Base-by-base conservation (phyloP, 306 rosid species). In the Castanea mollissima region DNA sequence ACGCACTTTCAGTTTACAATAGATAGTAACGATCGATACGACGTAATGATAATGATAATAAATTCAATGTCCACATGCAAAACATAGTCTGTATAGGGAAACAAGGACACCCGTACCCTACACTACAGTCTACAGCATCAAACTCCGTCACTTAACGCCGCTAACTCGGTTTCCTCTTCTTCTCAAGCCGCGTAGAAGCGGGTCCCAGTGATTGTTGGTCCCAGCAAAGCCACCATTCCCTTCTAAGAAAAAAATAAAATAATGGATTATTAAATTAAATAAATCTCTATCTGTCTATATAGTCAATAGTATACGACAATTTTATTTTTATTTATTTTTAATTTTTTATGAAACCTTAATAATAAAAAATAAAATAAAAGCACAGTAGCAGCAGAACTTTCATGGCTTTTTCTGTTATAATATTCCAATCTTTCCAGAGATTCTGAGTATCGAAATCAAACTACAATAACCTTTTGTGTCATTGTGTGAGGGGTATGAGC, bases 121-220 rank as follows among this genome's bases (percentile, higher is more conserved):
- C 31, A 29, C 31, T 29, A 38, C 11, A 38, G 11, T 38, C 11
- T 54, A 16, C 21, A 15, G 46, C 74, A 51, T 34, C 13, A 23
- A 55, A 74, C n/a, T 57, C 56, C 31, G 31, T 18, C 2, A 16
- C 2, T 10, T 55, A 44, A 34, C 67, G 77, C 34, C 73, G 73
- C 55, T 51, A 58, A 3, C 13, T 16, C 32, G 3, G 71, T 63
- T 31, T 16, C 25, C 41, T 19, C 10, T 32, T n/a, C 74, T 54
- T 70, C 64, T 20, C 78, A 56, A 76, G 74, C 89, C 85, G 87
- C 85, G 85, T 83, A 34, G 75, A 32, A 58, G 81, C 62, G 80
- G 89, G 89, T 32, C 83, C 89, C 78, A 18, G 25, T 31, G 21
- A 20, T 46, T 3, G 55, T 78, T 81, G 80, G 83, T 75, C 79